Percentiles rank a stretch among this genome's conserved stretches.
Evolutionary conservation across 2,329 filamentous ascomycete species (phyloP).

Genomic region (Dactylellina leptospora): DNA sequence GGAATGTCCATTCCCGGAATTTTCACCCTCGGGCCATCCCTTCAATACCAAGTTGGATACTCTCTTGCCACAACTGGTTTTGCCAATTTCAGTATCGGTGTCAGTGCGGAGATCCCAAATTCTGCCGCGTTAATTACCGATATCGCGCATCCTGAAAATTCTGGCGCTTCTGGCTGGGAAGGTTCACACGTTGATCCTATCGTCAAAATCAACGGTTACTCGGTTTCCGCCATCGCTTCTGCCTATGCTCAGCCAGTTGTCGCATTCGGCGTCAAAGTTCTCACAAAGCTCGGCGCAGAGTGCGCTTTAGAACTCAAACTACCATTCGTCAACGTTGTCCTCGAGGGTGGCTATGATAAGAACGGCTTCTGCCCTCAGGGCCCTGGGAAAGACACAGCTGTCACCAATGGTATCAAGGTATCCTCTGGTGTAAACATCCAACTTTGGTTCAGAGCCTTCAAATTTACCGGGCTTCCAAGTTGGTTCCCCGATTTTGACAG

Average conservation of each 20-base stretch:
- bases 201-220: constrained; percentile 56
- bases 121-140: constrained; percentile 39
- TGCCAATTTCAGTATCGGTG: constrained; percentile 35
- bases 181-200: constrained; percentile 54
- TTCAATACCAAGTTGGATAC: constrained; percentile 53
- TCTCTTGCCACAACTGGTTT: constrained; percentile 2
- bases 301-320: constrained; percentile 54
- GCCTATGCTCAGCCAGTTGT: constrained; percentile 56
- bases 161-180: constrained; percentile 56
- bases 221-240: constrained; percentile 54
- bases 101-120: constrained; percentile 18
- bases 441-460: constrained; percentile 50
- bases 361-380: constrained; percentile 42
- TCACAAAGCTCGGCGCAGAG: constrained; percentile 53
- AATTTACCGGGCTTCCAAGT: constrained; percentile 29
- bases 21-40: constrained; percentile 54
- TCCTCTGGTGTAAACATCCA: constrained; percentile 35
- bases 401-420: constrained; percentile 22
- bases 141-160: constrained; percentile 55
- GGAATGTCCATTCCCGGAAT: constrained; percentile 53
- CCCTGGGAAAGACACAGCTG: constrained; percentile 10
- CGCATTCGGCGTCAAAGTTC: constrained; percentile 57
- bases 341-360: constrained; percentile 52
- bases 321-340: constrained; percentile 45
- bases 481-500: constrained; percentile 26